A percentile compares a stretch with the other conserved stretches of the same genome.
Conservation (phyloP, 768 basidiomycete species). For the Pleurotus eryngii region DNA sequence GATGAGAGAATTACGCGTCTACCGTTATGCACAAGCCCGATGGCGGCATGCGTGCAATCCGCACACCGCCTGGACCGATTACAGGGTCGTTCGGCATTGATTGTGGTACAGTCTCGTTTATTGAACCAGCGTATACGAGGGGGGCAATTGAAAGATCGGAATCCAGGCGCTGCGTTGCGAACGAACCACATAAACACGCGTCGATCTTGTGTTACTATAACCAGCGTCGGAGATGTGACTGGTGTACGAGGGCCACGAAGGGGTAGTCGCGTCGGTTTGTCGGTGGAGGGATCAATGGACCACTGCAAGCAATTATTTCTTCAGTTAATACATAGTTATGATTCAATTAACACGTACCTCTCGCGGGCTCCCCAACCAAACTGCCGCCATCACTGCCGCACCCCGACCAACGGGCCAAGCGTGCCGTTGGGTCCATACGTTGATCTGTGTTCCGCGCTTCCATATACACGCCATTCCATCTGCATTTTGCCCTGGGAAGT, state of each 20-base stretch:
- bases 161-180: conserved; percentile 35
- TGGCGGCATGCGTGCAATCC: conserved; percentile 55
- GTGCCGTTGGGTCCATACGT: conserved; percentile 59
- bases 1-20: conserved; percentile 7
- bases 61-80: conserved; percentile 33
- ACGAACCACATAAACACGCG: conserved; percentile 53
- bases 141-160: conserved; percentile 49
- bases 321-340: not conserved
- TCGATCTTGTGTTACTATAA: conserved; percentile 65
- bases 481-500: conserved; percentile 54
- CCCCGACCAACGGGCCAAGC: conserved; percentile 50
- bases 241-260: conserved; percentile 54
- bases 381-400: conserved; percentile 56
- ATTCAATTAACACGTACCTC: conserved; percentile 41
- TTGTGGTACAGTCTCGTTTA: conserved; percentile 30
- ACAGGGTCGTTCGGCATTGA: conserved; percentile 22
- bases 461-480: conserved; percentile 68
- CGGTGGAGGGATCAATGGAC: conserved; percentile 37
- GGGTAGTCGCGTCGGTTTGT: conserved; percentile 53
- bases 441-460: conserved; percentile 54
- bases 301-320: conserved; percentile 39
- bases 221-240: conserved; percentile 49
- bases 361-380: conserved; percentile 59
- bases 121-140: conserved; percentile 37
- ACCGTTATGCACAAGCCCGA: conserved; percentile 64